Conservation (phyloP, 495 filamentous ascomycete genomes). For the Penicillium simplicissimum region DNA sequence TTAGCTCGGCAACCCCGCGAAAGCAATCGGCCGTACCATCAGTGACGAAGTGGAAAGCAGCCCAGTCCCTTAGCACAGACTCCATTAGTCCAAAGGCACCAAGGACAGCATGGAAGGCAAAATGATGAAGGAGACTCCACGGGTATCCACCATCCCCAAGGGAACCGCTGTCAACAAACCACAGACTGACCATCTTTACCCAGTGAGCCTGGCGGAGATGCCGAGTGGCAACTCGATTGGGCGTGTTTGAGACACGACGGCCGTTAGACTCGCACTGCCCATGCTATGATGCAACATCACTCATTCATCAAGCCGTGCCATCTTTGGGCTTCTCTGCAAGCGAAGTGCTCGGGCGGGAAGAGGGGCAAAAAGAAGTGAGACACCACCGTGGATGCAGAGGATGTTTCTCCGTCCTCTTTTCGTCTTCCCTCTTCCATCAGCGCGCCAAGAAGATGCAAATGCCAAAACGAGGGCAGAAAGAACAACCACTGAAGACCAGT, state of each 20-base stretch:
- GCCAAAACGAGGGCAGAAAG: neutral
- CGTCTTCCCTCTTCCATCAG: neutral
- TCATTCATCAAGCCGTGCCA: neutral
- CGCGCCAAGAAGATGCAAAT: neutral
- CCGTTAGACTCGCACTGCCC: conserved; percentile 3
- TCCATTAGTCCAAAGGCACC: no score
- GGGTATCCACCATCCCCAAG: neutral
- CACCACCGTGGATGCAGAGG: neutral
- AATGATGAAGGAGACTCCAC: neutral
- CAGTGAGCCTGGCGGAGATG: neutral
- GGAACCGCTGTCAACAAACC: no score
- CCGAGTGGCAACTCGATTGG: conserved; percentile 16
- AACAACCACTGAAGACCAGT: no score
- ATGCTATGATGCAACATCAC: conserved; percentile 1
- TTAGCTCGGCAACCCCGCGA: conserved; percentile 7
- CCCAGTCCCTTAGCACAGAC: no score
- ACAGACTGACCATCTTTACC: neutral
- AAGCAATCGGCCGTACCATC: neutral
- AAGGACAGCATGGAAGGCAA: neutral
- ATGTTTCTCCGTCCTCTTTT: neutral
- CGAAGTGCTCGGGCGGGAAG: neutral
- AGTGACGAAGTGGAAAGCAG: no score
- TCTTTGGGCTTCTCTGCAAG: neutral
- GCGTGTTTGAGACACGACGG: conserved; percentile 15
- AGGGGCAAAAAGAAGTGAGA: neutral